phyloP scores from a whole-genome alignment of 1,284 basidiomycete genomes.

The Ceratobasidium papillatum region DNA sequence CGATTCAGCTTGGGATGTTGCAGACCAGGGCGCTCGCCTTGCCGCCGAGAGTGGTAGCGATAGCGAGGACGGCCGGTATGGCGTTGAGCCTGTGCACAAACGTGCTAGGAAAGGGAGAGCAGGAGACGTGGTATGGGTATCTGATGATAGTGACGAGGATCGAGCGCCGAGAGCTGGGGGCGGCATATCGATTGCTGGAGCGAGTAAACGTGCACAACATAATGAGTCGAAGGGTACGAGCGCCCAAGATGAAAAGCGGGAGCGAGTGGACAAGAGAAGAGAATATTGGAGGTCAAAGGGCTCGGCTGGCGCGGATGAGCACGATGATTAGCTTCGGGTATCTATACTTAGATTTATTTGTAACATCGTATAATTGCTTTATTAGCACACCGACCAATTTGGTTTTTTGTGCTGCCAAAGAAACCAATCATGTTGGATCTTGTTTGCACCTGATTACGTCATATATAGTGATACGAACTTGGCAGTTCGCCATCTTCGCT shows the following conservation, averaged over 20 bases:
- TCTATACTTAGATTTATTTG: slow-evolving; percentile 5
- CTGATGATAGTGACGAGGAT: slow-evolving; percentile 28
- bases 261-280: slow-evolving; percentile 9
- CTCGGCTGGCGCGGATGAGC: slow-evolving; percentile 1
- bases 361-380: background rate
- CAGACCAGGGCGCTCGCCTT: slow-evolving; percentile 55
- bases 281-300: slow-evolving; percentile 32
- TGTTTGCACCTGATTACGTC: slow-evolving; percentile 25
- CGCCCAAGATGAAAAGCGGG: slow-evolving; percentile 1
- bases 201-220: slow-evolving; percentile 23
- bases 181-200: slow-evolving; percentile 30
- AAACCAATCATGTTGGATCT: background rate
- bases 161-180: background rate
- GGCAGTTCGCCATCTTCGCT: background rate
- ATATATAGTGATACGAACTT: slow-evolving; percentile 30
- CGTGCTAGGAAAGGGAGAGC: slow-evolving; percentile 1
- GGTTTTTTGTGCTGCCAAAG: background rate
- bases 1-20: slow-evolving; percentile 55
- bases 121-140: slow-evolving; percentile 6
- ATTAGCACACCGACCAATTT: background rate
- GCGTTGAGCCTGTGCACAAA: slow-evolving; percentile 19
- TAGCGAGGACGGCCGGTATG: slow-evolving; percentile 24
- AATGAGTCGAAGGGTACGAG: background rate
- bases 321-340: slow-evolving; percentile 7
- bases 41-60: slow-evolving; percentile 46